Evolutionary conservation across 306 rosid species (phyloP).

Genomic region (Pyrus bretschneideri): DNA sequence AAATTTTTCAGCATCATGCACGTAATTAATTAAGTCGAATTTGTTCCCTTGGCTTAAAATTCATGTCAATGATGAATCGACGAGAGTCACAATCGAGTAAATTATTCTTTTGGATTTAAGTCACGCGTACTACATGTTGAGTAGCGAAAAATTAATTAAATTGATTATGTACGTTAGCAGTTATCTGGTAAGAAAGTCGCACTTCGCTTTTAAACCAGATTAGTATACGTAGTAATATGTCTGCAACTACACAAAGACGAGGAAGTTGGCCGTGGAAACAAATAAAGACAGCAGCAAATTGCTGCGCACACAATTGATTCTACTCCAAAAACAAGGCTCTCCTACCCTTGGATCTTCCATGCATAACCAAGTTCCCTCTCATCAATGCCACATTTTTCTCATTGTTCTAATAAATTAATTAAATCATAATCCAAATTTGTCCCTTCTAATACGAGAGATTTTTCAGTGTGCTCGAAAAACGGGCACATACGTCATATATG

Average conservation of each 20-base stretch:
- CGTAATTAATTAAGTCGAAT: neutral
- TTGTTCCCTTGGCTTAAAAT: neutral
- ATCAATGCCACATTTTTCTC: neutral
- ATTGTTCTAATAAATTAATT: neutral
- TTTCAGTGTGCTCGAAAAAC: accelerated
- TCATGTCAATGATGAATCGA: neutral
- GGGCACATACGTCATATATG: accelerated
- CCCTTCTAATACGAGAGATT: neutral
- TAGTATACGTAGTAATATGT: neutral
- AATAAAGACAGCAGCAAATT: conserved; percentile 4
- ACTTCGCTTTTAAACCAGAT: neutral
- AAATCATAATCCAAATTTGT: conserved; percentile 1
- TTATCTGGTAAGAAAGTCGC: neutral
- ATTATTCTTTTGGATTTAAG: neutral
- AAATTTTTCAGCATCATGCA: neutral
- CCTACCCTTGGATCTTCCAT: conserved; percentile 24
- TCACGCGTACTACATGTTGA: neutral
- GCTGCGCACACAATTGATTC: neutral
- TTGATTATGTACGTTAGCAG: neutral
- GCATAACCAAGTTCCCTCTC: neutral
- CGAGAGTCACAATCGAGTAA: neutral
- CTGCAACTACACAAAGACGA: neutral
- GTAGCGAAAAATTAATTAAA: neutral
- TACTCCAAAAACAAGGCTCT: conserved; percentile 23
- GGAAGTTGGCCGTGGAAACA: conserved; percentile 2